Percentiles rank a stretch among this genome's conserved stretches.
These are phyloP conservation scores for Effrenium voratum DNA, from an alignment of 73 alveolate species.

Conservation along the genomic window DNA sequence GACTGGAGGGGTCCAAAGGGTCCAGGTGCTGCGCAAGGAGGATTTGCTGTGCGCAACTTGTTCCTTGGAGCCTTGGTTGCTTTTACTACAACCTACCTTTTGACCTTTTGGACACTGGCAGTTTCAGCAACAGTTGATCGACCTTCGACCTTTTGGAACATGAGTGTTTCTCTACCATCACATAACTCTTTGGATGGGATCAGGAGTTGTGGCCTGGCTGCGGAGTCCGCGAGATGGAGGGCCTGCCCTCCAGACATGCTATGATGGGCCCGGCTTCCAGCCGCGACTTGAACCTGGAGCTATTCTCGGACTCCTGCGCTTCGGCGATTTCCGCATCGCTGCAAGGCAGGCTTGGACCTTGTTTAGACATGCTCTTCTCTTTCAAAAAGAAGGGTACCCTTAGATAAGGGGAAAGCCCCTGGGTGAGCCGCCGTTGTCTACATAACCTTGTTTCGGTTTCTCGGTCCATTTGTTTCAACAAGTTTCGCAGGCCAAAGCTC, in stretches of 20 bases:
- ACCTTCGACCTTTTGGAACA: too few relatives aligned
- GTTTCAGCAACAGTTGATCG: too few relatives aligned
- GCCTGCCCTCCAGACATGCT: conserved; percentile 26
- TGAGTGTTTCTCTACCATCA: too few relatives aligned
- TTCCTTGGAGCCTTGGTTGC: too few relatives aligned
- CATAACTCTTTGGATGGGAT: too few relatives aligned
- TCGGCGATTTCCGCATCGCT: too few relatives aligned
- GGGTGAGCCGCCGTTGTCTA: background rate
- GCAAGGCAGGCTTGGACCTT: background rate
- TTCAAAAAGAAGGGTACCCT: background rate
- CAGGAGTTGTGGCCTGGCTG: conserved; percentile 57
- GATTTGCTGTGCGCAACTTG: conserved; percentile 17
- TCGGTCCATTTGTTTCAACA: background rate
- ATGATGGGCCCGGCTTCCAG: background rate
- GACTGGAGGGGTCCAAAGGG: background rate
- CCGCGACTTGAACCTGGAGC: conserved; percentile 5
- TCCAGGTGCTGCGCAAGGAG: conserved; percentile 47
- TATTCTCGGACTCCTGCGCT: background rate
- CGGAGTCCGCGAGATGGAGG: conserved; percentile 28
- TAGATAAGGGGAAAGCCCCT: background rate
- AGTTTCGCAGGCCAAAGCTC: background rate
- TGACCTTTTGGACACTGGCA: too few relatives aligned
- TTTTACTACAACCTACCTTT: too few relatives aligned
- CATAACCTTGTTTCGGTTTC: background rate
- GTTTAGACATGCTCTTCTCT: background rate